Base-by-base conservation (phyloP, 176 grass and related monocot species). In the Musa itinerans region DNA sequence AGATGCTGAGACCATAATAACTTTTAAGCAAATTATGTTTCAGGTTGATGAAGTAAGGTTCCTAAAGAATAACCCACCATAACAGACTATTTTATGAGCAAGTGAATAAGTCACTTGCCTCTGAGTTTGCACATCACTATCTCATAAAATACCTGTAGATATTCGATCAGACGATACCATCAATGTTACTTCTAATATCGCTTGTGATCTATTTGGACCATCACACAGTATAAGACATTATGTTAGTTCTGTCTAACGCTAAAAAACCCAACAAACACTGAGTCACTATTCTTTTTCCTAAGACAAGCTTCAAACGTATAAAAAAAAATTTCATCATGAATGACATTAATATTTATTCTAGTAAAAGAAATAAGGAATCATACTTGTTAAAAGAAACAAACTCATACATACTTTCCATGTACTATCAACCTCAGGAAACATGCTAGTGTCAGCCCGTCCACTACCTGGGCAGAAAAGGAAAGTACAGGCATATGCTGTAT, bases 351-450 rank as follows among this genome's bases (percentile, higher is more conserved):
- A 66, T 66, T 29, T 34, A 8, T 13, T 13, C 12, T 1, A 17
- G 5, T 68, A 8, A 13, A 70, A 50, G 17, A 68, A 50, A 49
- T 50, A 8, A 51, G 20, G 14, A 50, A 21, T 52, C 68, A 19
- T 61, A n/a, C 16, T n/a, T 61, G 57, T 9, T 61, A 61, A 5
- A 61, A 61, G 1, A 26, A 16, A 29, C 27, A 29, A 43, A 13
- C 43, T 1, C 24, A 22, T 8, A 57, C 52, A 78, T 93, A 98
- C 94, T 84, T 98, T 93, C 90, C 94, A 98, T 56, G 80, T 87
- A 79, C 90, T 98, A 75, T 91, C 86, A 49, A 93, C 94, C 17
- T 91, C 87, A 76, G 94, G 94, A 78, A 98, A 98, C 80, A 98
- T 93, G 65, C 80, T 88, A 59, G 76, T 76, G 74, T 86, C 94